Evolutionary conservation across 345 rosid genomes (phyloP).

Genomic region (Lagerstroemia speciosa): DNA sequence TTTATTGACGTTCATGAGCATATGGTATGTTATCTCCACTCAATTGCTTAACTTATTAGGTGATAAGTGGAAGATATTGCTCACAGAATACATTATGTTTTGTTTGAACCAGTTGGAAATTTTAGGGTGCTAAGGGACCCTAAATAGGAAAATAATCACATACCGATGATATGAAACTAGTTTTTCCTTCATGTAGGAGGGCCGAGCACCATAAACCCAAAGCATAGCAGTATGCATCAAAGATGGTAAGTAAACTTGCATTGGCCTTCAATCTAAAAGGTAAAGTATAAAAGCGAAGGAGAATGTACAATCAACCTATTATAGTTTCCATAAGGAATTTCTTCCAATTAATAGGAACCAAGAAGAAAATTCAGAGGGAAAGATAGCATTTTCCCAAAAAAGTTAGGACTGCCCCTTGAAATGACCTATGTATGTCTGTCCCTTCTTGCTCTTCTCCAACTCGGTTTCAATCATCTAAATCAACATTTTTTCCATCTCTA

Average conservation of each 20-base stretch:
- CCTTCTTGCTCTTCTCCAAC: conserved; percentile 69
- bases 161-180: conserved; percentile 41
- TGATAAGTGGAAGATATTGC: too few species aligned
- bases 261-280: conserved; percentile 80
- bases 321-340: too few species aligned
- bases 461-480: conserved; percentile 97
- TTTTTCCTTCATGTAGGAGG: conserved; percentile 49
- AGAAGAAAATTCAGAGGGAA: neutral
- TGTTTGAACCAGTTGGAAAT: too few species aligned
- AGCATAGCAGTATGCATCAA: conserved; percentile 90
- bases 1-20: too few species aligned
- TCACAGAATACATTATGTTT: neutral
- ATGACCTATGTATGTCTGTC: conserved; percentile 48
- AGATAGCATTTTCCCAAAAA: conserved; percentile 56
- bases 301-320: neutral
- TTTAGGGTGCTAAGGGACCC: too few species aligned
- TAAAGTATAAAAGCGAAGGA: neutral
- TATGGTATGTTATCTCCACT: too few species aligned
- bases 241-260: conserved; percentile 91
- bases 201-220: conserved; percentile 85
- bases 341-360: too few species aligned
- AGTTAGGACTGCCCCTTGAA: conserved; percentile 92
- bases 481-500: conserved; percentile 96
- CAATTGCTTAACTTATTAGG: too few species aligned
- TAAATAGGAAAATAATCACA: conserved; percentile 2